Evolutionary conservation across 2,329 filamentous ascomycete genomes (phyloP).

Genomic region (Leptographium wingfieldii): DNA sequence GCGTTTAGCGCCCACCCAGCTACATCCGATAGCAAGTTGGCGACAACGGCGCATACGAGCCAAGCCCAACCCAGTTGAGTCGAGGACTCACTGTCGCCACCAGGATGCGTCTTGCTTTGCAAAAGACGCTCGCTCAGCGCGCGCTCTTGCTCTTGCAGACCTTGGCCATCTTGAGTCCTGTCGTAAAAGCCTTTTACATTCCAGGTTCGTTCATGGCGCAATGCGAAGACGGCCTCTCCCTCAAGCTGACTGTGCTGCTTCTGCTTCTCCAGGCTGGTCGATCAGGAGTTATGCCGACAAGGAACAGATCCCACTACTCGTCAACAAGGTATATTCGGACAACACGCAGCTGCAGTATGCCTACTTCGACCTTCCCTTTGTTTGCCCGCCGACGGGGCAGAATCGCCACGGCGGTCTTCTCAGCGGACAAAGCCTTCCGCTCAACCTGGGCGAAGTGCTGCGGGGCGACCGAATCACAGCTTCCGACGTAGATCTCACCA

Average conservation of each 20-base stretch:
- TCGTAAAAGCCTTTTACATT: conserved; percentile 64
- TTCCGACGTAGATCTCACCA: conserved; percentile 69
- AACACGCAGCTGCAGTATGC: conserved; percentile 84
- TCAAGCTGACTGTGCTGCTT: background rate
- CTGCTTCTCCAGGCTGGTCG: conserved; percentile 51
- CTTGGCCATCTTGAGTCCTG: conserved; percentile 26
- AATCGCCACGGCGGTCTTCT: conserved; percentile 54
- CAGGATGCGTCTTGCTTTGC: background rate
- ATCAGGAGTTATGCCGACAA: conserved; percentile 66
- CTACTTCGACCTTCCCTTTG: conserved; percentile 78
- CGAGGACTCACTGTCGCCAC: background rate
- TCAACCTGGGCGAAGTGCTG: conserved; percentile 79
- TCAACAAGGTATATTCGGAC: conserved; percentile 88
- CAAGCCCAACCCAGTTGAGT: background rate
- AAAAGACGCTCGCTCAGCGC: background rate
- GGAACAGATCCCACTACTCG: conserved; percentile 70
- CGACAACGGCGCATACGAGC: background rate
- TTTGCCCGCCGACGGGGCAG: conserved; percentile 64
- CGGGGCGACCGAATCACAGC: conserved; percentile 75
- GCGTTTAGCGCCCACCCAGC: background rate
- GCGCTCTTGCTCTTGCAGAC: conserved; percentile 31
- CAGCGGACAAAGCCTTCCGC: conserved; percentile 63
- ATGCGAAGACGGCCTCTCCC: background rate
- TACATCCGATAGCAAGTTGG: background rate
- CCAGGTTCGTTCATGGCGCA: conserved; percentile 46